phyloP scores from a whole-genome alignment of 306 rosid species.

The Vigna reflexopilosa region DNA sequence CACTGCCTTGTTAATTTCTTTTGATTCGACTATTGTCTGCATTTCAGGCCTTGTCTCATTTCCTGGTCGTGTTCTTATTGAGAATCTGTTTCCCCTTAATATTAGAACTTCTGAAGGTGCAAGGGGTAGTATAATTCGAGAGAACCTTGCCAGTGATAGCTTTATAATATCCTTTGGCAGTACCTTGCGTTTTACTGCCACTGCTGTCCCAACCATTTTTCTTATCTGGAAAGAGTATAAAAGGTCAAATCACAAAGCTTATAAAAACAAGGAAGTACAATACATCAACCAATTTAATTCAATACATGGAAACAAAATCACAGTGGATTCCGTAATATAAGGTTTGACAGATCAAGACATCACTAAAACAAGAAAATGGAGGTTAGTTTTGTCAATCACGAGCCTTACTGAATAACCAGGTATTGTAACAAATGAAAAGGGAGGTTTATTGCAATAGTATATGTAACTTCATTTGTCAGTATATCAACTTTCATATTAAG shows the following conservation, averaged over 20 bases:
- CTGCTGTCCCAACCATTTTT: constrained; percentile 86
- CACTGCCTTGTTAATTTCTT: constrained; percentile 64
- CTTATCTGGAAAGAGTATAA: constrained; percentile 66
- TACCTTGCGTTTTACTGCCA: constrained; percentile 78
- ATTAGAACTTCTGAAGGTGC: constrained; percentile 89
- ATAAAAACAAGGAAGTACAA: constrained; percentile 25
- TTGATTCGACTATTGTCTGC: constrained; percentile 64
- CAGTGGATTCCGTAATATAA: neutral
- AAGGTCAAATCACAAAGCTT: constrained; percentile 22
- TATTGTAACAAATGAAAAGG: constrained; percentile 1
- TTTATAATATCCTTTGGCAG: constrained; percentile 72
- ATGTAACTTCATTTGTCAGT: constrained; percentile 13
- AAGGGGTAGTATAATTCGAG: constrained; percentile 75
- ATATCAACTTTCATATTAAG: constrained; percentile 18
- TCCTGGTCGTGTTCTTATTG: constrained; percentile 66
- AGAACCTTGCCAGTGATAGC: constrained; percentile 75
- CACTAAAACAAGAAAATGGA: constrained; percentile 18
- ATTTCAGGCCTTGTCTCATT: constrained; percentile 76
- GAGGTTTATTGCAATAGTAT: neutral
- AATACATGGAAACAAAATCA: constrained; percentile 11
- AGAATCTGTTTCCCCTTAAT: constrained; percentile 76
- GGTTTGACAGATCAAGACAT: constrained; percentile 20
- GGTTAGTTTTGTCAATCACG: neutral
- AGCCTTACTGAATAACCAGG: neutral
- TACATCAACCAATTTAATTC: constrained; percentile 22